These are phyloP conservation scores for Aspergillus nidulans DNA, from an alignment of 495 filamentous ascomycete species.

Conservation along the genomic window DNA sequence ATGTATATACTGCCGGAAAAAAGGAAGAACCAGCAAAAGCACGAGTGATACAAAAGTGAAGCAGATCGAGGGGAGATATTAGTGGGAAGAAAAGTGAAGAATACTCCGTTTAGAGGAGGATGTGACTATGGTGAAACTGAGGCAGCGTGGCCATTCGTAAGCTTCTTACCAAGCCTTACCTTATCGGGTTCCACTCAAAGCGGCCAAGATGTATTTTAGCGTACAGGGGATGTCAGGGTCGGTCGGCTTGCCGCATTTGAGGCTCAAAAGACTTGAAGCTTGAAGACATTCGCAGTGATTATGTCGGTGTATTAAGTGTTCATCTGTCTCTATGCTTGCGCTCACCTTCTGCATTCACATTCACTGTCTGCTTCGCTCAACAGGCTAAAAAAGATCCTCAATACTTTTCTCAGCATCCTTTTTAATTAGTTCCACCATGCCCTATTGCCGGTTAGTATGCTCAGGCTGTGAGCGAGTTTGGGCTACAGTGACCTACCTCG, in stretches of 20 bases:
- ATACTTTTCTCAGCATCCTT: conserved; percentile 90
- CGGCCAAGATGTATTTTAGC: background rate
- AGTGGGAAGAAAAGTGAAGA: background rate
- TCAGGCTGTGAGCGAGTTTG: background rate
- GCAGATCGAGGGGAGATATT: background rate
- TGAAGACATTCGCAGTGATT: background rate
- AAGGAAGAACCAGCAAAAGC: background rate
- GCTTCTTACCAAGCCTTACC: background rate
- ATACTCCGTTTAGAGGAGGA: background rate
- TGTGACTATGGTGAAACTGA: conserved; percentile 2
- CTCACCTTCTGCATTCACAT: background rate
- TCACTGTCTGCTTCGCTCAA: background rate
- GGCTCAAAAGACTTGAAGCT: background rate
- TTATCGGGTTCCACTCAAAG: background rate
- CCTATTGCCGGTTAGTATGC: conserved; percentile 44
- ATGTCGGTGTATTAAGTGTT: background rate
- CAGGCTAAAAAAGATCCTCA: conserved; percentile 70
- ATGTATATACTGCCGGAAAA: background rate
- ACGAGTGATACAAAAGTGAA: background rate
- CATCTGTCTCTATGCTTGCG: background rate
- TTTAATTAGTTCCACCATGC: conserved; percentile 91
- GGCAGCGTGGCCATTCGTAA: conserved; percentile 22
- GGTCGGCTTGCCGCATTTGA: conserved; percentile 1
- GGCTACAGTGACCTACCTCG: conserved; percentile 54
- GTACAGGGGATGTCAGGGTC: conserved; percentile 1